These are phyloP conservation scores for Plantago coronopus DNA, from an alignment of 305 asterid species.

Conservation along the genomic window DNA sequence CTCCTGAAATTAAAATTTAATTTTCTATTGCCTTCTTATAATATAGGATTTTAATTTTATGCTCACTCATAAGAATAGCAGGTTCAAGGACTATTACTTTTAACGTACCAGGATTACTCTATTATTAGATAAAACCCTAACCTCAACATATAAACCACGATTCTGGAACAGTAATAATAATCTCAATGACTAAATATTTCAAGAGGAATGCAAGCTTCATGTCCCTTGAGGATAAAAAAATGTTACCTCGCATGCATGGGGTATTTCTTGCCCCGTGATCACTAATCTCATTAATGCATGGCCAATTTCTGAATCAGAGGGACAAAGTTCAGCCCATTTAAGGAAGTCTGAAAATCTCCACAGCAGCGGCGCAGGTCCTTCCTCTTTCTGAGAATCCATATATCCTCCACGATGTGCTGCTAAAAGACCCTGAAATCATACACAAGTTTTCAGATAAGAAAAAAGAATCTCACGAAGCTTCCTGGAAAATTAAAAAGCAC, in stretches of 20 bases:
- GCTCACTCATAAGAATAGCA: no score
- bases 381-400: constrained; percentile 96
- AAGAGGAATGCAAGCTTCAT: constrained; percentile 1
- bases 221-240: constrained; percentile 14
- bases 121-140: background rate
- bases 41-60: no score
- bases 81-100: background rate
- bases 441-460: background rate
- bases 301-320: constrained; percentile 91
- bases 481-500: constrained; percentile 1
- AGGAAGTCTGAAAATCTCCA: constrained; percentile 97
- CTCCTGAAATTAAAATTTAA: no score
- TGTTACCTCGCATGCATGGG: constrained; percentile 96
- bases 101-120: constrained; percentile 11
- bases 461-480: background rate
- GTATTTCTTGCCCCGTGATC: constrained; percentile 96
- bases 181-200: background rate
- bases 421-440: constrained; percentile 64
- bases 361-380: constrained; percentile 96
- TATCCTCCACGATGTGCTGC: constrained; percentile 99
- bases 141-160: constrained; percentile 1
- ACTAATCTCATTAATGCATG: constrained; percentile 96
- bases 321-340: constrained; percentile 99
- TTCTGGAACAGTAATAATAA: constrained; percentile 5
- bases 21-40: no score